These are phyloP conservation scores for Aureoboletus auriporus DNA, from an alignment of 768 basidiomycete genomes.

Conservation along the genomic window DNA sequence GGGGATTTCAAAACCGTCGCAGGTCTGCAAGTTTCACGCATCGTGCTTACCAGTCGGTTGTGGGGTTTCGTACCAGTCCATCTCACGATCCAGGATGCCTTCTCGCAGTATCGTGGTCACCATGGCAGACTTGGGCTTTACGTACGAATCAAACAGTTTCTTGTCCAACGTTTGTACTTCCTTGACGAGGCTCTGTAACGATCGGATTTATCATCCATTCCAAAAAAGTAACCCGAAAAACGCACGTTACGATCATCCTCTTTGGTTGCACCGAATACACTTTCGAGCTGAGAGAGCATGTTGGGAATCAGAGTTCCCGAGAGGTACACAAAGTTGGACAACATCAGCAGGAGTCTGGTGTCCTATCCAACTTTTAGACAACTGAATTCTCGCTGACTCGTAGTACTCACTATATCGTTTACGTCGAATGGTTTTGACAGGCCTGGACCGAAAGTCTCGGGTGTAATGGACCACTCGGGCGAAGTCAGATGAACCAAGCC, in stretches of 20 bases:
- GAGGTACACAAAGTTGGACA: constrained; percentile 84
- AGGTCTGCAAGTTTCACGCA: background rate
- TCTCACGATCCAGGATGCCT: constrained; percentile 74
- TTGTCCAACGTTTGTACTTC: constrained; percentile 83
- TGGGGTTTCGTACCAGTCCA: constrained; percentile 94
- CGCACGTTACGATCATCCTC: constrained; percentile 67
- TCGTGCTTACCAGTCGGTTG: constrained; percentile 75
- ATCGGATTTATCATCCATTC: background rate
- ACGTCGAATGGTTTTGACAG: constrained; percentile 46
- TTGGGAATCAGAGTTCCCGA: constrained; percentile 65
- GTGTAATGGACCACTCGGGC: constrained; percentile 49
- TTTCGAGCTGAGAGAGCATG: constrained; percentile 79
- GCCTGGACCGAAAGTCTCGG: constrained; percentile 5
- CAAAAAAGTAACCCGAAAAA: background rate
- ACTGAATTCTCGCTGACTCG: background rate
- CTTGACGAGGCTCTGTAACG: constrained; percentile 59
- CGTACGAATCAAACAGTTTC: constrained; percentile 84
- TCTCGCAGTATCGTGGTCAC: constrained; percentile 64
- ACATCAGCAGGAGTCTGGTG: constrained; percentile 78
- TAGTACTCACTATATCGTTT: constrained; percentile 50
- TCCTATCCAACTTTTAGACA: constrained; percentile 49
- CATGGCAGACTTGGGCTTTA: constrained; percentile 73
- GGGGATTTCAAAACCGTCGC: background rate
- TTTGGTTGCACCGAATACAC: constrained; percentile 66
- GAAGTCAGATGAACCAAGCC: constrained; percentile 79